Evolutionary conservation across 2,329 filamentous ascomycete genomes (phyloP).

Genomic region (Diaporthe sp.): DNA sequence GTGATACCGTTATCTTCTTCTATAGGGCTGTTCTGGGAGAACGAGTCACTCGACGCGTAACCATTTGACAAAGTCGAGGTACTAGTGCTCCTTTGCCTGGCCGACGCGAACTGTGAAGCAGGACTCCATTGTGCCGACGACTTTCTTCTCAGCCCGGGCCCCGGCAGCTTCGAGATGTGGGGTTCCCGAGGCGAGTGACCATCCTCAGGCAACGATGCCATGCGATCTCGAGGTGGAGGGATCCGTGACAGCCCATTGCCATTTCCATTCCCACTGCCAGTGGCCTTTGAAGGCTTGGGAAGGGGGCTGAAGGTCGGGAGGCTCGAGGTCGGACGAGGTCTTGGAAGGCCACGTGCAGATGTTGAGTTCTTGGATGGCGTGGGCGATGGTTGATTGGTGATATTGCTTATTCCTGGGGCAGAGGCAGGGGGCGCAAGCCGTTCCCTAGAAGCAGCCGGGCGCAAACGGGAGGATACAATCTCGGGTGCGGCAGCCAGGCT

Average conservation of each 20-base stretch:
- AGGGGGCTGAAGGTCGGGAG: slow-evolving; percentile 36
- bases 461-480: slow-evolving; percentile 26
- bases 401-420: slow-evolving; percentile 23
- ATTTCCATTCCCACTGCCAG: slow-evolving; percentile 8
- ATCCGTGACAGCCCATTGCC: slow-evolving; percentile 20
- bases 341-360: slow-evolving; percentile 25
- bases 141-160: slow-evolving; percentile 32
- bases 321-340: slow-evolving; percentile 35
- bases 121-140: slow-evolving; percentile 29
- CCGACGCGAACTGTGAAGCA: slow-evolving; percentile 10
- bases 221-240: slow-evolving; percentile 36
- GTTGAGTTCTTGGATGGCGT: slow-evolving; percentile 6
- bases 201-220: slow-evolving; percentile 37
- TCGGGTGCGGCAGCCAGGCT: slow-evolving; percentile 33
- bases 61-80: slow-evolving; percentile 31
- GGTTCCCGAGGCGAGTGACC: slow-evolving; percentile 2
- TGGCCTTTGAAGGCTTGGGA: slow-evolving; percentile 12
- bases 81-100: slow-evolving; percentile 36
- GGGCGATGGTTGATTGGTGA: slow-evolving; percentile 10
- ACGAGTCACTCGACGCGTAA: slow-evolving; percentile 25
- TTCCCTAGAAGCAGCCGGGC: slow-evolving; percentile 39
- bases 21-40: slow-evolving; percentile 32
- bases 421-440: slow-evolving; percentile 21
- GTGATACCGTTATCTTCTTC: slow-evolving; percentile 25
- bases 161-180: slow-evolving; percentile 29